Conservation (phyloP, 2,329 filamentous ascomycete genomes). For the Colletotrichum sansevieriae region DNA sequence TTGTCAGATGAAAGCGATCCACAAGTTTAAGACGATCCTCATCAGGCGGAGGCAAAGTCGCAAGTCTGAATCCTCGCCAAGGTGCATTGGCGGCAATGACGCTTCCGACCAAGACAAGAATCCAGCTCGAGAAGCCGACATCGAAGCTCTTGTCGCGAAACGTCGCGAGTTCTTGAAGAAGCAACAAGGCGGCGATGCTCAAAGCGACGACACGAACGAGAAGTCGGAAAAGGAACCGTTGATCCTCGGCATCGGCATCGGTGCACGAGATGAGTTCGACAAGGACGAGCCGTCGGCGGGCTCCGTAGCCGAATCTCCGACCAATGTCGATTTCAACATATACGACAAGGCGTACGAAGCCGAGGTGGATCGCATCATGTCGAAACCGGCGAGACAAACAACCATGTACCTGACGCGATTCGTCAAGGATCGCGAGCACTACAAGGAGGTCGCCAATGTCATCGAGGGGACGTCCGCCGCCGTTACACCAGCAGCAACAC, state of each 20-base stretch:
- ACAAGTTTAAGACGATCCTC: conserved; percentile 86
- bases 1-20: conserved; percentile 85
- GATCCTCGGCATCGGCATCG: conserved; percentile 83
- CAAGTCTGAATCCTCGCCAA: conserved; percentile 32
- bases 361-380: conserved; percentile 79
- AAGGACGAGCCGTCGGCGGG: conserved; percentile 55
- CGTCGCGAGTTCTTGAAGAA: conserved; percentile 57
- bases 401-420: conserved; percentile 64
- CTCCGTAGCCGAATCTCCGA: conserved; percentile 85
- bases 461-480: conserved; percentile 47
- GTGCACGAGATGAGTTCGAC: conserved; percentile 63
- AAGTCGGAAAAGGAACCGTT: conserved; percentile 71
- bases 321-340: conserved; percentile 85
- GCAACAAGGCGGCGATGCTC: conserved; percentile 61
- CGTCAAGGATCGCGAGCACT: conserved; percentile 58
- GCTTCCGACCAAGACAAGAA: conserved; percentile 47
- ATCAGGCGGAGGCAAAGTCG: conserved; percentile 43
- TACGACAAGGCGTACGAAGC: conserved; percentile 90
- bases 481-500: conserved; percentile 34
- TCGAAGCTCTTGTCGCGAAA: conserved; percentile 62
- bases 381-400: conserved; percentile 56
- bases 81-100: conserved; percentile 19
- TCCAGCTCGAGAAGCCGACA: conserved; percentile 60
- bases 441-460: conserved; percentile 54
- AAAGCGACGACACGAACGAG: conserved; percentile 63